Base-by-base conservation (phyloP, 495 filamentous ascomycete genomes). In the Apodospora peruviana region DNA sequence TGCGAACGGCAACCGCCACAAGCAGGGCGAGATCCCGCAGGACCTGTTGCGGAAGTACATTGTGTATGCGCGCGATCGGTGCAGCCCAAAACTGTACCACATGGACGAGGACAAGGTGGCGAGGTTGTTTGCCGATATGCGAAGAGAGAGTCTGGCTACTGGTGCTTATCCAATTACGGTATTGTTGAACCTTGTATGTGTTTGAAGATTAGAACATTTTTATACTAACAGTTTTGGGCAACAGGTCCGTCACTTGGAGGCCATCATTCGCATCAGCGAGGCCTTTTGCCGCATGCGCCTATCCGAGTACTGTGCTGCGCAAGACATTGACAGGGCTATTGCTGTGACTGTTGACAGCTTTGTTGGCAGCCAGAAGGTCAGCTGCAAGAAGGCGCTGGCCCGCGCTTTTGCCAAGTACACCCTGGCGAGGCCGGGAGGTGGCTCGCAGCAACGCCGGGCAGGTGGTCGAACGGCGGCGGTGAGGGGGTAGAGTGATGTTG, bases 51-150 rank as follows among this genome's bases (percentile, higher is more conserved):
- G 94, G 52, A 99, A 99, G 71, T 99, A 97, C 66, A 97, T 99
- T 59, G 78, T 97, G 29, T 97, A 96, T 61, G 91, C 94, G 2
- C 80, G 94, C 20, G 91, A 97, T 66, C 83, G 83, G 55, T 94
- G 88, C 68, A 76, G 78, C 50, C 94, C 94, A 25, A 96, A 97
- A 66, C 75, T 99, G 29, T 91, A 96, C 60, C 90, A 97, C 64
- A 96, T 99, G 70, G 94, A 99, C 60, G 88, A 95, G 63, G 94
- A 97, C 64, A 99, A 99, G 71, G 80, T 99, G 25, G 87, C 94
- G 12, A 77, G 90, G 36, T 75, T 99, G 2, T 99, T 96, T 62
- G 88, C 90, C 5, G 94, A 99, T 71, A 96, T 99, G 90, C 76
- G 93, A 47, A 76, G 90, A 40, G 93, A 99, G 68, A 87, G 81